Evolutionary conservation across 495 filamentous ascomycete genomes (phyloP).

Genomic region (Tuber aestivum): DNA sequence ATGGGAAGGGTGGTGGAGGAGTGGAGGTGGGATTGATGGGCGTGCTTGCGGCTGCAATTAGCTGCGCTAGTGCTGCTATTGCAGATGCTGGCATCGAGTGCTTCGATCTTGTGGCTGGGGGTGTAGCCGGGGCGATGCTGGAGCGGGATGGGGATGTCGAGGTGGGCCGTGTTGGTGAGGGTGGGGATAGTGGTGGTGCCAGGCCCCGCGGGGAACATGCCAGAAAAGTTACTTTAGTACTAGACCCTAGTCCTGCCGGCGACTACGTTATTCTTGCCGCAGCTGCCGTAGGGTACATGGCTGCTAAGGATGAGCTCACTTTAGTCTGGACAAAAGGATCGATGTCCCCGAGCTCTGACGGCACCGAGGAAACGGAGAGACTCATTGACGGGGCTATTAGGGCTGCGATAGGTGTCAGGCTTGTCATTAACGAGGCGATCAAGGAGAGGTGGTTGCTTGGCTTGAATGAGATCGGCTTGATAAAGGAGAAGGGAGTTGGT

Average conservation of each 20-base stretch:
- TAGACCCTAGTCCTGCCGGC: conserved; percentile 81
- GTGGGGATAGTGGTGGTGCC: conserved; percentile 17
- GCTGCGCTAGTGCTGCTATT: conserved; percentile 89
- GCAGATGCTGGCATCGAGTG: conserved; percentile 94
- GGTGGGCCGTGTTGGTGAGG: conserved; percentile 9
- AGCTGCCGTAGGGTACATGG: conserved; percentile 86
- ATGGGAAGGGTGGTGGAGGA: conserved; percentile 59
- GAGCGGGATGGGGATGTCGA: conserved; percentile 44
- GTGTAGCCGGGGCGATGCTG: conserved; percentile 65
- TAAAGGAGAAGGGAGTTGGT: background rate
- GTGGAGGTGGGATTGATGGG: conserved; percentile 77
- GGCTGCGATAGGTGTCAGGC: conserved; percentile 31
- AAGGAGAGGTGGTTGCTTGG: conserved; percentile 33
- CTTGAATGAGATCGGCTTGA: background rate
- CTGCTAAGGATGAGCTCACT: conserved; percentile 81
- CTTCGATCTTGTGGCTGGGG: conserved; percentile 81
- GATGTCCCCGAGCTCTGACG: conserved; percentile 44
- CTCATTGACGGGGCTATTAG: conserved; percentile 47
- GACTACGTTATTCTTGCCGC: conserved; percentile 63
- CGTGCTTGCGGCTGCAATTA: conserved; percentile 85
- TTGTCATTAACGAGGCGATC: conserved; percentile 40
- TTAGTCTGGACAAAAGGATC: conserved; percentile 90
- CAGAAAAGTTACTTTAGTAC: conserved; percentile 50
- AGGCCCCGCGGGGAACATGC: conserved; percentile 33
- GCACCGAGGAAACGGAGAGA: conserved; percentile 47